Base-by-base conservation (phyloP, 352 stramenopile genomes). In the Phytopythium aichiense region DNA sequence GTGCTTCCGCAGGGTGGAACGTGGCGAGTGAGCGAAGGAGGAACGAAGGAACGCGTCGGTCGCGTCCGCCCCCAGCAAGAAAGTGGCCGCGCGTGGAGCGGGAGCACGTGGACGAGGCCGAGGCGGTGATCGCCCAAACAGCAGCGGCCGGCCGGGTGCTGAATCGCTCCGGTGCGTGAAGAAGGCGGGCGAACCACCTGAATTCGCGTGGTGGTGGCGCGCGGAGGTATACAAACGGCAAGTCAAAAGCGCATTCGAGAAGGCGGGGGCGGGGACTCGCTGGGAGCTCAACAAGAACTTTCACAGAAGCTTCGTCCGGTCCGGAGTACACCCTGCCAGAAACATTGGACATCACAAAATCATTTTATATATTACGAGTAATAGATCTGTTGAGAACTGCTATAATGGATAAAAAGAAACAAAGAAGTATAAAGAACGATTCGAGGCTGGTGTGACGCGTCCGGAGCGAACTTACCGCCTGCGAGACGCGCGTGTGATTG, bases 231-330 rank as follows among this genome's bases (percentile, higher is more conserved):
- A 40, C 30, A 35, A 12, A 45, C 8, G 15, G 20, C 28, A 28
- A 28, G 30, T 43, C 30, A 57, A 40, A 28, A 28, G 42, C 7
- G 42, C n/a, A 11, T 63, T 56, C 45, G 48, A 63, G 48, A 56
- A 63, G 57, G 33, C 6, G 8, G 30, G 9, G 52, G 30, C 7
- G 16, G 28, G 1, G 25, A 55, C 25, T 53, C 7, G 28, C 8
- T 8, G 18, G 38, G 6, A 15, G 13, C 15, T 42, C 57, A 56
- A 35, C 57, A 63, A 63, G 57, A 63, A 63, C n/a, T 45, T 63
- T 56, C 57, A 56, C 28, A 56, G 57, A 63, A 63, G 57, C 57
- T 63, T 63, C 57, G 55, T 38, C 37, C 30, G 55, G 55, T 60
- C 4, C 7, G 55, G 18, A 33, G 5, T 13, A 6, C 12, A 1